A percentile compares a stretch with the other conserved stretches of the same genome.
phyloP scores from a whole-genome alignment of 495 filamentous ascomycete species.

The Penicillium verhagenii region DNA sequence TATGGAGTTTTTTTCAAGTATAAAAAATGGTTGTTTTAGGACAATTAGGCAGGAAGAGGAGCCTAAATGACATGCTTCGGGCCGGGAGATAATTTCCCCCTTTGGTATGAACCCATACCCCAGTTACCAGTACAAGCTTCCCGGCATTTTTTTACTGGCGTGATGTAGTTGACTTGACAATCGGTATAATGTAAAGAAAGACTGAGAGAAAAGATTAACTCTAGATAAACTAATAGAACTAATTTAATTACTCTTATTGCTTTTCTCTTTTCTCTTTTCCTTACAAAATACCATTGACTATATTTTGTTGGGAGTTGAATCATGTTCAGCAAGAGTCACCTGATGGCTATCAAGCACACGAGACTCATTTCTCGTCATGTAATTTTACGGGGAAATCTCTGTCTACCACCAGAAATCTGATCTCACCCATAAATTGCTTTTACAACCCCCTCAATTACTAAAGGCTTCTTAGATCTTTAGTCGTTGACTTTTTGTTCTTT shows the following conservation, averaged over 20 bases:
- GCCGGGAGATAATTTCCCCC: neutral
- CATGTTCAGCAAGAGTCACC: neutral
- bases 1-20: neutral
- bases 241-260: no score
- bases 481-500: neutral
- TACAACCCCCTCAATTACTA: neutral
- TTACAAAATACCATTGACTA: no score
- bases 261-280: neutral
- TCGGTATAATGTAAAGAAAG: no score
- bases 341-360: neutral
- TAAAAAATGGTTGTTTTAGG: neutral
- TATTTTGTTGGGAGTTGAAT: no score
- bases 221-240: no score
- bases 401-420: neutral
- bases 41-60: neutral
- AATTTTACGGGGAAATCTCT: constrained; percentile 4
- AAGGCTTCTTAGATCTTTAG: neutral
- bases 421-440: neutral
- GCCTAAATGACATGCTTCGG: neutral
- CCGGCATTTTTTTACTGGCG: neutral
- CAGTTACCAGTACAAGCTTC: no score
- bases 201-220: neutral
- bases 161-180: no score
- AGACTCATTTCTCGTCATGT: neutral
- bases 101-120: neutral